phyloP scores from a whole-genome alignment of 2,329 filamentous ascomycete genomes.

The Cercospora sp. region DNA sequence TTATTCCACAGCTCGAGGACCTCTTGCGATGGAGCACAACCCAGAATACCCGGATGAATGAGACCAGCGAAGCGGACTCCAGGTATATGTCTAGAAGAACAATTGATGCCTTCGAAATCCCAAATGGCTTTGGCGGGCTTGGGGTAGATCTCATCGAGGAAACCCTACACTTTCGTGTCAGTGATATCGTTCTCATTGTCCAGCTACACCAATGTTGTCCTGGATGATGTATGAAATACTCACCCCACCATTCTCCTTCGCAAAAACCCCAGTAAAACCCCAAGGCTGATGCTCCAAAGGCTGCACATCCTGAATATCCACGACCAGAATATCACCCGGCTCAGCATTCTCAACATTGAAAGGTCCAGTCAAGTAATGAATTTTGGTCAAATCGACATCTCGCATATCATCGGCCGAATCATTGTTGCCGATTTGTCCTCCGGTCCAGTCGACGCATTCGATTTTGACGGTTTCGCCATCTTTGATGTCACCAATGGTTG shows the following conservation, averaged over 20 bases:
- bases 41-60: conserved; percentile 89
- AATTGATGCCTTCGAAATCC: conserved; percentile 78
- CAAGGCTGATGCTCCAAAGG: conserved; percentile 82
- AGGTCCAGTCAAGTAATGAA: conserved; percentile 87
- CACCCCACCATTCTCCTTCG: conserved; percentile 72
- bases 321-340: conserved; percentile 79
- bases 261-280: conserved; percentile 86
- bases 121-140: conserved; percentile 74
- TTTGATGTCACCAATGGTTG: conserved; percentile 69
- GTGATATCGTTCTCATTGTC: background rate
- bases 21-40: conserved; percentile 79
- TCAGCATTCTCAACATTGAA: conserved; percentile 84
- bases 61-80: conserved; percentile 81
- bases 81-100: conserved; percentile 81
- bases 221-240: background rate
- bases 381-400: conserved; percentile 77
- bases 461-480: conserved; percentile 90
- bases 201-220: background rate
- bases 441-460: conserved; percentile 78
- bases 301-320: conserved; percentile 92
- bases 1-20: conserved; percentile 80
- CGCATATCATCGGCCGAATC: conserved; percentile 86
- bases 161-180: conserved; percentile 48
- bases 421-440: conserved; percentile 82
- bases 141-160: conserved; percentile 84